Conservation (phyloP, 148 eudicot genomes). For the Amaranthus palmeri region DNA sequence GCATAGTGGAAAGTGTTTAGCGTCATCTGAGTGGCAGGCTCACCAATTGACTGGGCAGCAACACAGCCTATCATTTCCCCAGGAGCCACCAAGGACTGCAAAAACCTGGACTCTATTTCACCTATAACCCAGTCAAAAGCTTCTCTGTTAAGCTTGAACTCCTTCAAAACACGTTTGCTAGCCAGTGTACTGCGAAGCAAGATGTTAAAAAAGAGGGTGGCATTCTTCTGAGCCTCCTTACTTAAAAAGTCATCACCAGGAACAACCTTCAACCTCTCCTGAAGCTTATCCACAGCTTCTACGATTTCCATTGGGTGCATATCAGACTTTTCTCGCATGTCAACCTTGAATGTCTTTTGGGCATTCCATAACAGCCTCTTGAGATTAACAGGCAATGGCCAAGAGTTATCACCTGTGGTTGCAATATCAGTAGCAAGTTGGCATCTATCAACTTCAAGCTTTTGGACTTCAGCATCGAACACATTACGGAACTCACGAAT, state of each 20-base stretch:
- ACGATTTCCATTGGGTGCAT: conserved; percentile 98
- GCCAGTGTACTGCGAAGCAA: conserved; percentile 92
- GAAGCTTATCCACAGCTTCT: conserved; percentile 96
- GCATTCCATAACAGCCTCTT: conserved; percentile 88
- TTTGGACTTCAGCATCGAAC: conserved; percentile 91
- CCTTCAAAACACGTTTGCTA: conserved; percentile 86
- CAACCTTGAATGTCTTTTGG: conserved; percentile 89
- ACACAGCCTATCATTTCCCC: conserved; percentile 99
- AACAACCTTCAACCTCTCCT: conserved; percentile 89
- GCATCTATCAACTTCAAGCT: conserved; percentile 78
- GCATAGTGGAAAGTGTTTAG: conserved; percentile 97
- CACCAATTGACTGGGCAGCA: conserved; percentile 99
- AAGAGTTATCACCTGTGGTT: conserved; percentile 82
- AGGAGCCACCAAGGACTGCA: conserved; percentile 96
- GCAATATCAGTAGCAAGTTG: conserved; percentile 94
- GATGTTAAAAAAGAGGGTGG: conserved; percentile 88
- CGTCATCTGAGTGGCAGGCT: conserved; percentile 99
- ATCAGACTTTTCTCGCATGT: conserved; percentile 76
- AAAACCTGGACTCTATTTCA: conserved; percentile 87
- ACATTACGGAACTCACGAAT: conserved; percentile 93
- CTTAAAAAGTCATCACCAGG: conserved; percentile 91
- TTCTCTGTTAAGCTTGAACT: conserved; percentile 83
- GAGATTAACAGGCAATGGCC: conserved; percentile 97
- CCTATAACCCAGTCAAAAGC: conserved; percentile 99
- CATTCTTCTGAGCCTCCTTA: conserved; percentile 95